A percentile compares a stretch with the other conserved stretches of the same genome.
Evolutionary conservation across 1,284 basidiomycete genomes (phyloP).

Genomic region (Caloboletus firmus): DNA sequence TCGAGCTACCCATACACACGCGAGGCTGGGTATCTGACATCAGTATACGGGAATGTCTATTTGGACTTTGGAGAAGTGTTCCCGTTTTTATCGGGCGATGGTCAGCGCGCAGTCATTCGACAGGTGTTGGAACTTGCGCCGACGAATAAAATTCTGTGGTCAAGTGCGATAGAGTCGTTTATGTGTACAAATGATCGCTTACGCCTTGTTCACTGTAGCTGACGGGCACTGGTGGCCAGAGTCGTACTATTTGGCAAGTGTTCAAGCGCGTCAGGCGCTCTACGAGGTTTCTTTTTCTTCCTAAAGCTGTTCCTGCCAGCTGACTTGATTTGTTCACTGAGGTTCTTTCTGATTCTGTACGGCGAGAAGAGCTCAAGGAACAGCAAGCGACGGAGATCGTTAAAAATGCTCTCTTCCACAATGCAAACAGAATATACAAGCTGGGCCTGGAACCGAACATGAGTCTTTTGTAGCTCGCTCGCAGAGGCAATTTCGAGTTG

Average conservation of each 20-base stretch:
- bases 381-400: constrained; percentile 30
- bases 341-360: constrained; percentile 28
- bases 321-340: constrained; percentile 6
- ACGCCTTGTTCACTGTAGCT: constrained; percentile 39
- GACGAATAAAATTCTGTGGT: constrained; percentile 77
- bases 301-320: not conserved
- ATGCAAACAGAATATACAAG: constrained; percentile 32
- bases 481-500: not conserved
- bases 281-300: constrained; percentile 45
- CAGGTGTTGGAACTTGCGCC: constrained; percentile 70
- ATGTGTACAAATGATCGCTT: not conserved
- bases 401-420: constrained; percentile 32
- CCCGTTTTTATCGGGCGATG: constrained; percentile 60
- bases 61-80: constrained; percentile 82
- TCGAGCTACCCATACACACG: constrained; percentile 71
- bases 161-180: constrained; percentile 48
- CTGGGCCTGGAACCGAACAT: constrained; percentile 29
- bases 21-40: constrained; percentile 71
- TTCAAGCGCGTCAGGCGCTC: constrained; percentile 62
- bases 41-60: constrained; percentile 70
- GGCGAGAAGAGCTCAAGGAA: constrained; percentile 24
- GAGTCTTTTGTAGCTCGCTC: constrained; percentile 7
- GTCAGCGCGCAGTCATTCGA: constrained; percentile 56
- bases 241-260: constrained; percentile 62
- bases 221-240: constrained; percentile 82